These are phyloP conservation scores for Chaetomium fimeti DNA, from an alignment of 495 filamentous ascomycete species.

Conservation along the genomic window DNA sequence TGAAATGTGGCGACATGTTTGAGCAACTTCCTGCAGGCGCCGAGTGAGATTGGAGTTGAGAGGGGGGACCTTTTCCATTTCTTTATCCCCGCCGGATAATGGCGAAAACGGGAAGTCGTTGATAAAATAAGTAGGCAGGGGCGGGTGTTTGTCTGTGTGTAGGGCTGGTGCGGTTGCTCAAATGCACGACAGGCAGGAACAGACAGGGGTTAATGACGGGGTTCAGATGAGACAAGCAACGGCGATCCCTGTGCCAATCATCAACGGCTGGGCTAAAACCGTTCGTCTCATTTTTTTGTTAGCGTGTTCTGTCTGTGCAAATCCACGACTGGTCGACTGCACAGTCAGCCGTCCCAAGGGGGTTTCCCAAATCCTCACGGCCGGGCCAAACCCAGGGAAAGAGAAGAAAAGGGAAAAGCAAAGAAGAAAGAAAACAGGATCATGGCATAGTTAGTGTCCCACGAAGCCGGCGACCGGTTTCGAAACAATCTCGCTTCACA, in stretches of 20 bases:
- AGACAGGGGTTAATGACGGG: not conserved
- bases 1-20: too few relatives aligned
- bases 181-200: not conserved
- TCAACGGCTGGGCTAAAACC: slow-evolving; percentile 3
- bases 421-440: too few relatives aligned
- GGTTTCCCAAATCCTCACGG: too few relatives aligned
- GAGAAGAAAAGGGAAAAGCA: too few relatives aligned
- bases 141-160: too few relatives aligned
- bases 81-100: too few relatives aligned
- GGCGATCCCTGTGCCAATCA: slow-evolving; percentile 10
- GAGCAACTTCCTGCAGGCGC: too few relatives aligned
- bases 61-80: too few relatives aligned
- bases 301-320: not conserved
- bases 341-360: not conserved
- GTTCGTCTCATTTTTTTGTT: slow-evolving; percentile 3
- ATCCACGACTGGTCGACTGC: not conserved
- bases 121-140: too few relatives aligned
- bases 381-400: too few relatives aligned
- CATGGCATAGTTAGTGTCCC: not conserved
- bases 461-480: not conserved
- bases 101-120: not conserved
- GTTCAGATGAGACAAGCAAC: slow-evolving; percentile 11
- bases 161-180: not conserved
- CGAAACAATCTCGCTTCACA: slow-evolving; percentile 5
- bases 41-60: too few relatives aligned